Evolutionary conservation across 768 basidiomycete species (phyloP), one percentile per base, ranked within the genome.

Genomic region (Dacryopinax spathularia): DNA sequence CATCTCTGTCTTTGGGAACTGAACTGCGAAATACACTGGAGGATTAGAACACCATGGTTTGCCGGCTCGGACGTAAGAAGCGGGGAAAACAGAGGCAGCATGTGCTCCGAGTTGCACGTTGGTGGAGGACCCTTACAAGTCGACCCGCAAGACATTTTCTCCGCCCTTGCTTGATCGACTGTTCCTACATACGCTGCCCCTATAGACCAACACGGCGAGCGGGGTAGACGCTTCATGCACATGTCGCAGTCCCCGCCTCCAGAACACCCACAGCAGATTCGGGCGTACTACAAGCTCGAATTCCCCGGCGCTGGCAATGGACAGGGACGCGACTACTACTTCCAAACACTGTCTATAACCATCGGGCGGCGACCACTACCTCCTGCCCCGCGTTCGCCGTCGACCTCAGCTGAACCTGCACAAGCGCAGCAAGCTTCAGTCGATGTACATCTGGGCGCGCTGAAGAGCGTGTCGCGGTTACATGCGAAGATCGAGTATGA

Each of bases 401-500:
- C 41, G 18, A 60, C 18, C 15, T 35, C 29, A 12, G 44, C 34
- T 10, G 41, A 63, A 33, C 41, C 18, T 35, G 62, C 29, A 34
- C 63, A 60, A 13, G 29, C 33, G 44, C 63, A 18, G n/a, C 59
- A 60, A 27, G 43, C 62, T 22, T 48, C 64, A 10, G 74, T 76
- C 60, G 77, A 81, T 63, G 76, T 81, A 33, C 96, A 99, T 76
- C 85, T 99, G 9, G 96, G 96, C 7, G 88, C 91, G 2, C 82
- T 97, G 59, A 97, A 97, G 83, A 94, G 91, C 66, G 93, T 99
- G 62, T 97, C 94, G n/a, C 83, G 96, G 25, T 80, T 96, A 18
- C 96, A 99, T 72, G 96, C 96, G 34, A 87, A 85, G 78, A 93
- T 98, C 69, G 91, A 90, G 73, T 96, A 90, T 71, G 91, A 94